A percentile compares a stretch with the other conserved stretches of the same genome.
phyloP scores from a whole-genome alignment of 2,329 filamentous ascomycete species.

The Neofusicoccum ribis region DNA sequence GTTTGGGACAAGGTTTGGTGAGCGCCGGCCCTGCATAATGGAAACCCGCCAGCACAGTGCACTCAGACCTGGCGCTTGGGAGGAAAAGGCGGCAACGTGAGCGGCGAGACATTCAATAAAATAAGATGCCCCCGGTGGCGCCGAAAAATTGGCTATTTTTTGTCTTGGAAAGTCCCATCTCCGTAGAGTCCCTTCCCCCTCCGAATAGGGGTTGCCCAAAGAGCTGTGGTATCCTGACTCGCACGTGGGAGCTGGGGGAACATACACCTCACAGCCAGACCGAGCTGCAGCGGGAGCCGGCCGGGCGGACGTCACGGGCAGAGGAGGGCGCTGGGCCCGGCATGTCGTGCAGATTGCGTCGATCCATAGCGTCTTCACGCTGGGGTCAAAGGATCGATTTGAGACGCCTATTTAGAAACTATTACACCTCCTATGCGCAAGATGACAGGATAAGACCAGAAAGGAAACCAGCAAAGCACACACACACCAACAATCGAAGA shows the following conservation, averaged over 20 bases:
- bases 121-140: neutral
- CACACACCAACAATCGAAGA: slow-evolving; percentile 14
- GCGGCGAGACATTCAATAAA: slow-evolving; percentile 15
- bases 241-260: neutral
- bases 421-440: slow-evolving; percentile 22
- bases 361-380: slow-evolving; percentile 12
- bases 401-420: slow-evolving; percentile 19
- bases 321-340: neutral
- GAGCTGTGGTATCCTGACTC: slow-evolving; percentile 4
- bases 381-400: slow-evolving; percentile 20
- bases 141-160: slow-evolving; percentile 8
- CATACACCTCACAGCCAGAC: neutral
- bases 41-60: neutral
- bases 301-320: neutral
- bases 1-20: neutral
- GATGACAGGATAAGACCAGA: slow-evolving; percentile 20
- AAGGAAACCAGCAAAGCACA: slow-evolving; percentile 18
- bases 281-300: neutral
- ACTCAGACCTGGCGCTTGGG: slow-evolving; percentile 5
- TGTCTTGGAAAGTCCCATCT: slow-evolving; percentile 9
- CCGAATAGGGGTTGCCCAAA: slow-evolving; percentile 9
- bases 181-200: slow-evolving; percentile 8
- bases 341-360: slow-evolving; percentile 3
- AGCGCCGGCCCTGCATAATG: neutral
- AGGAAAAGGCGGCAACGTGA: slow-evolving; percentile 3